Evolutionary conservation across 306 rosid species (phyloP), one percentile per base, ranked within the genome.

Genomic region (Medicago lupulina): DNA sequence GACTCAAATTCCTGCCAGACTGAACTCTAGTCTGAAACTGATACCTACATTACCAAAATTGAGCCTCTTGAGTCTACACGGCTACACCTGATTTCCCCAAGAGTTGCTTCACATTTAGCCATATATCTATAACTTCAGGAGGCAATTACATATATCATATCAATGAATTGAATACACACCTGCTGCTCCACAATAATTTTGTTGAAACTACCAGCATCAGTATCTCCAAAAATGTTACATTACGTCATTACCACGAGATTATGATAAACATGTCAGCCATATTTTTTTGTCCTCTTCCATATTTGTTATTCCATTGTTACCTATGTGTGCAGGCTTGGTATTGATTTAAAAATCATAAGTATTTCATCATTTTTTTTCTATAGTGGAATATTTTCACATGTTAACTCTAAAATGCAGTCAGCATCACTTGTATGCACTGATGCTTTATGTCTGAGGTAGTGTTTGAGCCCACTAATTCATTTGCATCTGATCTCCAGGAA

Each of bases 401-500:
- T 76, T 43, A 38, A 72, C 69, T 82, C 67, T 36, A 63, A 46
- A 63, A 40, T 63, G 72, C 49, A 13, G 23, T 76, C 17, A n/a
- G 53, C 46, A 60, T 79, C 71, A 28, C 46, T 71, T 21, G 16
- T 55, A 60, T 61, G 63, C 39, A 23, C 51, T 7, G 49, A 59
- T 71, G 62, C 46, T 79, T 80, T 76, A 21, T 43, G 72, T 43
- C 54, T 10, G 55, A 8, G 53, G 72, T 49, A 31, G 68, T 51
- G 62, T 36, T 72, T 74, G 59, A 62, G n/a, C 59, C 44, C 49
- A 68, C 76, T 82, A 74, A 71, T 61, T 50, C 69, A 77, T 50
- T 68, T 81, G 63, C 65, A 14, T 71, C 34, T 69, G 46, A 39
- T 73, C 79, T 86, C 57, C 67, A 86, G 96, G 86, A 74, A 87